Percentiles rank a stretch among this genome's conserved stretches.
These are phyloP conservation scores for Zelonia costaricensis DNA, from an alignment of 208 protist species.

Conservation along the genomic window DNA sequence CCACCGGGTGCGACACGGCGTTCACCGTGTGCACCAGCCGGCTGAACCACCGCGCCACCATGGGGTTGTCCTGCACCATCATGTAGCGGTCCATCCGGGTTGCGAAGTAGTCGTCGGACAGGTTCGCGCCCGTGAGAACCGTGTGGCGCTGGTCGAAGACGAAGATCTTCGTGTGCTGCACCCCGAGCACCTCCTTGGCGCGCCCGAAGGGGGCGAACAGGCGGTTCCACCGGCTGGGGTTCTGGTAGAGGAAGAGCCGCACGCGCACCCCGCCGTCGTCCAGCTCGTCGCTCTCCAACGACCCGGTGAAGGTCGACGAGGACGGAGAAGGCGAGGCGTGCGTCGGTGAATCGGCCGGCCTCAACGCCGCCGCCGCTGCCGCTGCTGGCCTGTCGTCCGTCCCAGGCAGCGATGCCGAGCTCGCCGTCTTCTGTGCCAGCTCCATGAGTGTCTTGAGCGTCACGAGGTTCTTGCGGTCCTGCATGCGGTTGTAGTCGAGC, in stretches of 20 bases:
- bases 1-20: constrained; percentile 49
- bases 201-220: constrained; percentile 61
- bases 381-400: no score
- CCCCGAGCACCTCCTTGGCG: constrained; percentile 81
- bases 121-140: constrained; percentile 93
- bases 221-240: constrained; percentile 56
- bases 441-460: constrained; percentile 52
- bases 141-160: constrained; percentile 88
- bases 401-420: constrained; percentile 13
- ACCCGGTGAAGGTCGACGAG: no score
- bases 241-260: constrained; percentile 66
- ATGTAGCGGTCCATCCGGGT: constrained; percentile 95
- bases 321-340: background rate
- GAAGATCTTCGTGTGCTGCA: constrained; percentile 96
- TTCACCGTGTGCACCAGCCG: constrained; percentile 43
- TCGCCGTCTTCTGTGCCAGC: constrained; percentile 25
- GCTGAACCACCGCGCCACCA: constrained; percentile 70
- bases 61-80: constrained; percentile 54
- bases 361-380: background rate
- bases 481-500: constrained; percentile 88
- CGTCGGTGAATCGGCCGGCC: background rate
- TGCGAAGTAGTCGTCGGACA: constrained; percentile 94
- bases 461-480: constrained; percentile 52
- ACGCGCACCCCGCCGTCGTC: constrained; percentile 33
- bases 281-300: no score